Evolutionary conservation across 225 moss, liverwort and hornwort species (phyloP).

Genomic region (Rhytidiadelphus loreus): DNA sequence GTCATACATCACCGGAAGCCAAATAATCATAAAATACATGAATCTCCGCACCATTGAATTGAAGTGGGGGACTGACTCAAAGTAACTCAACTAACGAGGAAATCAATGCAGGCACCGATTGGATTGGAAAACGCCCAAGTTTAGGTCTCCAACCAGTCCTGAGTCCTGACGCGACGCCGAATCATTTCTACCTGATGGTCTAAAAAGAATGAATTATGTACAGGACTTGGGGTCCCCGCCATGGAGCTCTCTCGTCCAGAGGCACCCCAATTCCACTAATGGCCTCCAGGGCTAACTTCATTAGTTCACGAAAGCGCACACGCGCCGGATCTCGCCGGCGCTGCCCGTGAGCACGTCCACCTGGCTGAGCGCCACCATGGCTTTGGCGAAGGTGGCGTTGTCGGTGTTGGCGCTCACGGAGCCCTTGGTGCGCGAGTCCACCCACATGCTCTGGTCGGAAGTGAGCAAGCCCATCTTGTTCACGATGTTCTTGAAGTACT

Average conservation of each 20-base stretch:
- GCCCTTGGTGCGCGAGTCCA: background rate
- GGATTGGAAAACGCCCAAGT: too few relatives aligned
- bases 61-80: too few relatives aligned
- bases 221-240: background rate
- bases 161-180: too few relatives aligned
- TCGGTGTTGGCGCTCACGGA: background rate
- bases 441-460: background rate
- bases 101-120: too few relatives aligned
- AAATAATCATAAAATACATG: too few relatives aligned
- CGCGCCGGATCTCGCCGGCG: background rate
- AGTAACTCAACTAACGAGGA: too few relatives aligned
- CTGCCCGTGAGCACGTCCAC: background rate
- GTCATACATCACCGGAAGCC: too few relatives aligned
- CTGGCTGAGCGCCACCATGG: constrained; percentile 3
- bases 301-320: background rate
- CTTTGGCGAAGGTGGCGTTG: background rate
- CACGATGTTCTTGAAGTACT: background rate
- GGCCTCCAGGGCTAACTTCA: background rate
- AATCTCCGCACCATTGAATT: too few relatives aligned
- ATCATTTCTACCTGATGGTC: background rate
- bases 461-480: background rate
- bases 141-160: too few relatives aligned
- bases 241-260: background rate
- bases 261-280: background rate
- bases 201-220: background rate